A percentile compares a stretch with the other conserved stretches of the same genome.
These are phyloP conservation scores for button mushroom (Agaricus bisporus) DNA, from an alignment of 768 basidiomycete species.

Conservation along the genomic window DNA sequence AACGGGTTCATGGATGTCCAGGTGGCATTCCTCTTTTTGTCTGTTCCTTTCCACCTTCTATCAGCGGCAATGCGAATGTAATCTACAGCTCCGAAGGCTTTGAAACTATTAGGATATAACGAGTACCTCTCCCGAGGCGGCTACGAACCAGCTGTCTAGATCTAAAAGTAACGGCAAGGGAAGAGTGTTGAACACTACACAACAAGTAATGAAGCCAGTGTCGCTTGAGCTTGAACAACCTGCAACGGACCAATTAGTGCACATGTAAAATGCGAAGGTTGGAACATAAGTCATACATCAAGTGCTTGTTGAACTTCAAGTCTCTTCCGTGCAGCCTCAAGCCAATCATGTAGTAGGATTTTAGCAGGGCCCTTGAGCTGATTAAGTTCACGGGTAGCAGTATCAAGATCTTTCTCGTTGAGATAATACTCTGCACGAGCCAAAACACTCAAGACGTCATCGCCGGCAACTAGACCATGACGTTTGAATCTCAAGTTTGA, in stretches of 20 bases:
- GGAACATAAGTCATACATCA: conserved; percentile 45
- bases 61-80: too few species aligned
- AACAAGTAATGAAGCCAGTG: conserved; percentile 72
- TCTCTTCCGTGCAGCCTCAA: conserved; percentile 80
- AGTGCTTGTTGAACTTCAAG: conserved; percentile 91
- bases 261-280: background rate
- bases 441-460: conserved; percentile 82
- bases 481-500: conserved; percentile 75
- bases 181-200: conserved; percentile 34
- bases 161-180: background rate
- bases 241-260: conserved; percentile 24
- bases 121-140: background rate
- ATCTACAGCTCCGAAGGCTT: too few species aligned
- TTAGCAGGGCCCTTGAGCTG: conserved; percentile 81
- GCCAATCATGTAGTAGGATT: conserved; percentile 76
- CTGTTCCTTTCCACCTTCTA: too few species aligned
- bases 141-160: background rate
- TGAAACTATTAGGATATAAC: background rate
- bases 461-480: conserved; percentile 71
- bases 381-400: conserved; percentile 86
- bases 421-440: conserved; percentile 86
- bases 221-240: conserved; percentile 83
- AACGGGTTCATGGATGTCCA: too few species aligned
- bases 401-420: conserved; percentile 89
- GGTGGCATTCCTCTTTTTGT: too few species aligned